A percentile compares a stretch with the other conserved stretches of the same genome.
These are phyloP conservation scores for Gnetum montanum DNA, from an alignment of 75 land plant species.

Conservation along the genomic window DNA sequence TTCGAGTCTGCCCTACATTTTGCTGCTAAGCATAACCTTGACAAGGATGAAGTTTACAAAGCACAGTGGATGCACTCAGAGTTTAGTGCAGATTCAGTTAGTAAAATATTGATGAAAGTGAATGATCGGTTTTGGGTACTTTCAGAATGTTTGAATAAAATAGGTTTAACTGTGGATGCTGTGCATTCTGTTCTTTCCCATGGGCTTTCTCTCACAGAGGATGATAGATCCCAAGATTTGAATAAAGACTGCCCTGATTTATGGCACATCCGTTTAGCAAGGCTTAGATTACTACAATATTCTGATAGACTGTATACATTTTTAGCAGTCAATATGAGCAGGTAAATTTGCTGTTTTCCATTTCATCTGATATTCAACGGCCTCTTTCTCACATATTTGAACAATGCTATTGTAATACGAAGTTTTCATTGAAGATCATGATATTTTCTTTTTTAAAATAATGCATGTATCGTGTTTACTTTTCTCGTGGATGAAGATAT, in stretches of 20 bases:
- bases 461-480: too few relatives aligned
- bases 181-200: conserved; percentile 45
- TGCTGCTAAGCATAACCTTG: conserved; percentile 42
- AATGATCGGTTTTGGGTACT: conserved; percentile 67
- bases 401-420: too few relatives aligned
- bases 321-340: neutral
- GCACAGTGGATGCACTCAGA: conserved; percentile 69
- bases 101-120: conserved; percentile 35
- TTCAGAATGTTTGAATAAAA: conserved; percentile 59
- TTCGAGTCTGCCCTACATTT: conserved; percentile 59
- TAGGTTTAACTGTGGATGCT: conserved; percentile 63
- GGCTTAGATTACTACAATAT: neutral
- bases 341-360: neutral
- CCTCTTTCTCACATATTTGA: too few relatives aligned
- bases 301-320: neutral
- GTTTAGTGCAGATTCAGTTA: conserved; percentile 29
- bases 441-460: too few relatives aligned
- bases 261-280: neutral
- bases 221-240: conserved; percentile 22
- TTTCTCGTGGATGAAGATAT: too few relatives aligned
- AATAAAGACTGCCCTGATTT: neutral
- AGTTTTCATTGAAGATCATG: neutral
- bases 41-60: conserved; percentile 69
- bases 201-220: conserved; percentile 61
- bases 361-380: neutral